Conservation (phyloP, 139 green algal species). For the Picocystis salinarum region DNA sequence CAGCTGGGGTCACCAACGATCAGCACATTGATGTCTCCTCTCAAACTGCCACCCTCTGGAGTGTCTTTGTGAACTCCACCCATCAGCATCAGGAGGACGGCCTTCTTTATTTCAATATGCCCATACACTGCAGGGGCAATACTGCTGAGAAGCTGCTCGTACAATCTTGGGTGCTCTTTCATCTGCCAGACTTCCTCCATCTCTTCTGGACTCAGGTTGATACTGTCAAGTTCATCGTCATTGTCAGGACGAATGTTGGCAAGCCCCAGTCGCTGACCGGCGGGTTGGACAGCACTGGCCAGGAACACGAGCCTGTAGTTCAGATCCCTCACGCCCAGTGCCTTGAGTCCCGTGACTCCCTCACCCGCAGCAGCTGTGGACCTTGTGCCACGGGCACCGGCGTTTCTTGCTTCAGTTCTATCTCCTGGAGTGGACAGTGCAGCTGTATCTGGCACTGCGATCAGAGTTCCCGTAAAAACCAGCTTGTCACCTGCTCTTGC, state of each 20-base stretch:
- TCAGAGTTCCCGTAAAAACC: slow-evolving; percentile 74
- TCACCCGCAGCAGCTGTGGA: slow-evolving; percentile 13
- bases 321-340: slow-evolving; percentile 67
- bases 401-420: slow-evolving; percentile 8
- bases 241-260: slow-evolving; percentile 13
- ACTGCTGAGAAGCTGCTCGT: slow-evolving; percentile 41
- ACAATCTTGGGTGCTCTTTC: slow-evolving; percentile 31
- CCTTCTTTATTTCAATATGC: slow-evolving; percentile 64
- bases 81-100: slow-evolving; percentile 81
- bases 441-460: slow-evolving; percentile 83
- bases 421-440: slow-evolving; percentile 37
- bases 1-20: slow-evolving; percentile 93
- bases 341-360: slow-evolving; percentile 52
- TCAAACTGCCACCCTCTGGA: slow-evolving; percentile 31
- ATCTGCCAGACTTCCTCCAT: slow-evolving; percentile 28
- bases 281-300: slow-evolving; percentile 35
- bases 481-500: slow-evolving; percentile 84
- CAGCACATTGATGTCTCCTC: slow-evolving; percentile 96
- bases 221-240: slow-evolving; percentile 1
- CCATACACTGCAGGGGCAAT: slow-evolving; percentile 73
- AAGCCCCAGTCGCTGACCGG: slow-evolving; percentile 1
- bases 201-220: slow-evolving; percentile 6
- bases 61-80: slow-evolving; percentile 77
- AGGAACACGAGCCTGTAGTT: slow-evolving; percentile 81
- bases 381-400: not conserved